Conservation (phyloP, 257 asterid genomes). For the Eustoma russellianum region DNA sequence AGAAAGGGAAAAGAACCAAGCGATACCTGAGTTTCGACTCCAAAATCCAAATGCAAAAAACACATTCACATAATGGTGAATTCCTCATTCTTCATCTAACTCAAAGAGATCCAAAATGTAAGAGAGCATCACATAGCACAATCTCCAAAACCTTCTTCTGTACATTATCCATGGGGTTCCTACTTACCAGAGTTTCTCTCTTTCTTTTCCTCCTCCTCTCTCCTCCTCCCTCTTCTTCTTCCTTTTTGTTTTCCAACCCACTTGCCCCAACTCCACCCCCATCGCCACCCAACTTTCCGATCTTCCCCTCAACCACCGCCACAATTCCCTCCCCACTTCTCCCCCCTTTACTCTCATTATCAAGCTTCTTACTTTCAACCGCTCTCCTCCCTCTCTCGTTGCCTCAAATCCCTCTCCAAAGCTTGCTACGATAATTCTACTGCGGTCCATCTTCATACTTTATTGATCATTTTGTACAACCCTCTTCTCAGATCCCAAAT, state of each 20-base stretch:
- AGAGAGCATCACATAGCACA: no score
- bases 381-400: constrained; percentile 75
- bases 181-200: constrained; percentile 13
- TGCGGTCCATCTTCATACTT: constrained; percentile 60
- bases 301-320: neutral
- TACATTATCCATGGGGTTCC: neutral
- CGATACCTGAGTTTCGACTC: no score
- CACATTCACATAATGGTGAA: no score
- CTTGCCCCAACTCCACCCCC: constrained; percentile 21
- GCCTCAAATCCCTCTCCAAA: constrained; percentile 61
- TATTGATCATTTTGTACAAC: constrained; percentile 52
- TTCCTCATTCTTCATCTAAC: no score
- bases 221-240: constrained; percentile 3
- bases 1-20: no score
- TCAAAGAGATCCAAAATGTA: no score
- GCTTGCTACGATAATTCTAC: constrained; percentile 61
- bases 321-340: constrained; percentile 3
- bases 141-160: no score
- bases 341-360: constrained; percentile 62
- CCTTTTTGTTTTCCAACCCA: constrained; percentile 28
- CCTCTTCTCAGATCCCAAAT: constrained; percentile 21
- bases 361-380: constrained; percentile 83
- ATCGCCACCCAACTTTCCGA: constrained; percentile 21
- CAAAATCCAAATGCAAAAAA: no score
- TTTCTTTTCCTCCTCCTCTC: constrained; percentile 37